A percentile compares a stretch with the other conserved stretches of the same genome.
phyloP scores from a whole-genome alignment of 2,329 filamentous ascomycete species.

The Aspergillus ochraceus region DNA sequence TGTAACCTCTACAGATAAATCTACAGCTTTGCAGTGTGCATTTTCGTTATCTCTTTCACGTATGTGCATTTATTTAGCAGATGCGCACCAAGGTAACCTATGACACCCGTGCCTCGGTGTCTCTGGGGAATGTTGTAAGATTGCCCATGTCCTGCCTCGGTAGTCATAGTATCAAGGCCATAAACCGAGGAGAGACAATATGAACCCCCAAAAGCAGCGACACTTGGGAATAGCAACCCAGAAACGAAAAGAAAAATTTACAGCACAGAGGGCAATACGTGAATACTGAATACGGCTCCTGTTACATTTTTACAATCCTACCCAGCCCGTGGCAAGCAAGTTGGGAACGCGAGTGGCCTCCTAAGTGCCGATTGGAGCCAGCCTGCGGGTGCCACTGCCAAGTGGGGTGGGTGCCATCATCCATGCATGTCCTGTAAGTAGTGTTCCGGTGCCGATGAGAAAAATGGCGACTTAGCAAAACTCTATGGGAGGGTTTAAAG shows the following conservation, averaged over 20 bases:
- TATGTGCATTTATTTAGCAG: not conserved
- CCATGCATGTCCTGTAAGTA: not conserved
- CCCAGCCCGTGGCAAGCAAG: conserved; percentile 1
- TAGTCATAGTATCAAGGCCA: not conserved
- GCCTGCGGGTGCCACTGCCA: conserved; percentile 5
- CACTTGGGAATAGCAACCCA: not conserved
- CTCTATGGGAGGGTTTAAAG: not conserved
- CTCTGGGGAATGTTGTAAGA: not conserved
- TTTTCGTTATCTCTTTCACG: not conserved
- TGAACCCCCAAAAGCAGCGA: not conserved
- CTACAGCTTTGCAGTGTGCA: not conserved
- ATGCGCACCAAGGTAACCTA: not conserved
- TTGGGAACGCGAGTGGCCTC: not conserved
- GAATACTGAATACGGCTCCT: conserved; percentile 7
- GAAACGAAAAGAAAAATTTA: not conserved
- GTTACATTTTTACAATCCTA: not conserved
- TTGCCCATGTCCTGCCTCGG: not conserved
- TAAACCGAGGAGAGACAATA: not conserved
- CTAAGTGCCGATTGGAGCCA: conserved; percentile 8
- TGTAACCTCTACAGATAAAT: not conserved
- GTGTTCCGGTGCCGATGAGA: not conserved
- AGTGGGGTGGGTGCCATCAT: conserved; percentile 1
- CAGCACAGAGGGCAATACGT: not conserved
- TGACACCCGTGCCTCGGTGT: too few relatives aligned
- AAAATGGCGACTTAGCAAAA: not conserved